Percentiles rank a stretch among this genome's conserved stretches.
phyloP scores from a whole-genome alignment of 2,329 filamentous ascomycete species.

The Botryosphaeria dothidea region DNA sequence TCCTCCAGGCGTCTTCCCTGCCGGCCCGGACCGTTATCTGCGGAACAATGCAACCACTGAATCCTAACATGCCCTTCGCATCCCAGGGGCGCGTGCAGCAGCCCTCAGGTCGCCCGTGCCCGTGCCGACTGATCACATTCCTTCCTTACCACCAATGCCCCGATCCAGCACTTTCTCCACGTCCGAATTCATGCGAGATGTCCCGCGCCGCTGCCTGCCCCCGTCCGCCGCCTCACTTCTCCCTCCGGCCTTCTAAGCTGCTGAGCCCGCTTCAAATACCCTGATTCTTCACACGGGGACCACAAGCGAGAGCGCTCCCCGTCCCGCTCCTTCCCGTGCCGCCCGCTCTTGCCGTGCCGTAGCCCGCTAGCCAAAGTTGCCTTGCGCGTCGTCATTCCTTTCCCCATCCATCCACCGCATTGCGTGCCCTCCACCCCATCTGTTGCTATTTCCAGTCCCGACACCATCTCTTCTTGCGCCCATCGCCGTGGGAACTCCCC shows the following conservation, averaged over 20 bases:
- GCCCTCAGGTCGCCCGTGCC: neutral
- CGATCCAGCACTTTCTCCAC: neutral
- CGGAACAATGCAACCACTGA: neutral
- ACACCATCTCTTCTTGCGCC: neutral
- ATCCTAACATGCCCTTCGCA: too few relatives aligned
- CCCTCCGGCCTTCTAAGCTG: neutral
- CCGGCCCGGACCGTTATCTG: slow-evolving; percentile 16
- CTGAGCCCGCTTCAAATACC: neutral
- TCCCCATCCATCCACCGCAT: neutral
- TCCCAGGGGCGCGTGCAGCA: too few relatives aligned
- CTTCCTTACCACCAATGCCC: neutral
- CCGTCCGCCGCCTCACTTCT: neutral
- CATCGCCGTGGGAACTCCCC: neutral
- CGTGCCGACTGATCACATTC: slow-evolving; percentile 5
- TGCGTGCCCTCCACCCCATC: neutral
- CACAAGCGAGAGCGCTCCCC: neutral
- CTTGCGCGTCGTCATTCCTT: neutral
- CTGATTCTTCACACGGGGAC: neutral
- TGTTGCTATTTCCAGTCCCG: neutral
- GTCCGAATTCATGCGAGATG: neutral
- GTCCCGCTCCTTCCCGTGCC: slow-evolving; percentile 15
- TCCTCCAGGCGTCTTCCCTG: neutral
- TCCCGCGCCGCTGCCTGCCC: neutral
- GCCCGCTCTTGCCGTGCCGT: slow-evolving; percentile 17
- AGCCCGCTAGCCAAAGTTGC: neutral